Evolutionary conservation across 2,329 filamentous ascomycete genomes (phyloP).

Genomic region (Fonsecaea nubica): DNA sequence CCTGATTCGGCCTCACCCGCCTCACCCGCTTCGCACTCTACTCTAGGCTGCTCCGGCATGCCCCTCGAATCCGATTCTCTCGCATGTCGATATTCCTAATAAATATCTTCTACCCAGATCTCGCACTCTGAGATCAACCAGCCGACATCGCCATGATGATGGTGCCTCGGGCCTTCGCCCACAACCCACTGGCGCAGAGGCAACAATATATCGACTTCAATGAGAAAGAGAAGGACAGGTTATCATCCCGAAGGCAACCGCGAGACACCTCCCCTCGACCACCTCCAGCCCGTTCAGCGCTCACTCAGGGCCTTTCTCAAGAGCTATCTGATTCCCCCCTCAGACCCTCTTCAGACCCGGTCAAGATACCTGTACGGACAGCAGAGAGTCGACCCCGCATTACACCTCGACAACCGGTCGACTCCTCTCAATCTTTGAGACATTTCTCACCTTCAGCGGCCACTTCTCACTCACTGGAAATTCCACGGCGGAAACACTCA

Average conservation of each 20-base stretch:
- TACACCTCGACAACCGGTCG: slow-evolving; percentile 21
- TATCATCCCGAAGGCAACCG: slow-evolving; percentile 21
- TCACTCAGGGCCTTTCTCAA: slow-evolving; percentile 28
- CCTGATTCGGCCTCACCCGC: not conserved
- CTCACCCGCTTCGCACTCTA: slow-evolving; percentile 10
- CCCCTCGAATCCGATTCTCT: slow-evolving; percentile 6
- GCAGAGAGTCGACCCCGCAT: slow-evolving; percentile 6
- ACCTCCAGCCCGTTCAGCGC: slow-evolving; percentile 24
- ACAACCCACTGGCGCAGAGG: slow-evolving; percentile 44
- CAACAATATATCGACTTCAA: slow-evolving; percentile 33
- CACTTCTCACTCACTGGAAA: slow-evolving; percentile 1
- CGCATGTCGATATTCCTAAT: slow-evolving; percentile 3
- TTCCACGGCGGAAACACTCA: slow-evolving; percentile 32
- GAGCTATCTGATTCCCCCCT: slow-evolving; percentile 13
- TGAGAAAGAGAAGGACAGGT: slow-evolving; percentile 31
- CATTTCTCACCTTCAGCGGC: not conserved
- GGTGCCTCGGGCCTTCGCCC: slow-evolving; percentile 50
- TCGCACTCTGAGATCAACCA: not conserved
- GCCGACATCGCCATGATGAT: slow-evolving; percentile 44
- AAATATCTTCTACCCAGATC: not conserved
- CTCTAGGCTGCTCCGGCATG: slow-evolving; percentile 19
- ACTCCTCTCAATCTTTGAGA: slow-evolving; percentile 26
- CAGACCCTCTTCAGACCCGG: slow-evolving; percentile 26
- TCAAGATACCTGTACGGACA: slow-evolving; percentile 27
- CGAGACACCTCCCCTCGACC: slow-evolving; percentile 12